Evolutionary conservation across 306 rosid species (phyloP), one percentile per base, ranked within the genome.

Genomic region (Canavalia ensiformis): DNA sequence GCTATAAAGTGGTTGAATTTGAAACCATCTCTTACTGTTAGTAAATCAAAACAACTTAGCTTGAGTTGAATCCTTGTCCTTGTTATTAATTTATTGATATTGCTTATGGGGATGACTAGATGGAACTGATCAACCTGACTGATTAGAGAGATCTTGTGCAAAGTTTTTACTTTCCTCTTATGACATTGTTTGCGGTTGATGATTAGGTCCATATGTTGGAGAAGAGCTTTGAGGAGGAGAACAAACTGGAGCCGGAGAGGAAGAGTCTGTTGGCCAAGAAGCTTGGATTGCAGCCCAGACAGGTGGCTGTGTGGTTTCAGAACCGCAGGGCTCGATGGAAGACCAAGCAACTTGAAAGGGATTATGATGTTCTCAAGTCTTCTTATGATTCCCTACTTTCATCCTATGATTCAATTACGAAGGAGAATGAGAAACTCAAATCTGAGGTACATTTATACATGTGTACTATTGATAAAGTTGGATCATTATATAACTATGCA

Each of bases 291-390:
- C 99, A 93, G 87, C 96, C 99, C 0, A 87, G 99, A 72, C 99
- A 95, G 85, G 98, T 95, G 86, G 99, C 99, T 28, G 98, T 95
- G 45, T 95, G 99, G 99, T 95, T 93, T 76, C 99, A 95, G 87
- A 95, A 95, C 89, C 98, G 99, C 88, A 86, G 98, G 56, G 98
- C 99, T 60, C 84, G 99, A 10, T 95, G 99, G 99, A 95, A 95
- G 92, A 95, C 97, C n/a, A 95, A 95, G 87, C 99, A 95, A 83
- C 97, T 95, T n/a, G 99, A 95, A 85, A 91, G 92, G 73, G 98
- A 93, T 82, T 95, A 81, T 85, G 98, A 95, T 86, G 87, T 87
- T 85, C 98, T 95, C 73, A 95, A 89, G 85, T 87, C 98, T 67
- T 87, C 95, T 62, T 91, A 91, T 72, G 99, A 91, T 77, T 78